These are phyloP conservation scores for Nidularia sp. DNA, from an alignment of 768 basidiomycete species.

Conservation along the genomic window DNA sequence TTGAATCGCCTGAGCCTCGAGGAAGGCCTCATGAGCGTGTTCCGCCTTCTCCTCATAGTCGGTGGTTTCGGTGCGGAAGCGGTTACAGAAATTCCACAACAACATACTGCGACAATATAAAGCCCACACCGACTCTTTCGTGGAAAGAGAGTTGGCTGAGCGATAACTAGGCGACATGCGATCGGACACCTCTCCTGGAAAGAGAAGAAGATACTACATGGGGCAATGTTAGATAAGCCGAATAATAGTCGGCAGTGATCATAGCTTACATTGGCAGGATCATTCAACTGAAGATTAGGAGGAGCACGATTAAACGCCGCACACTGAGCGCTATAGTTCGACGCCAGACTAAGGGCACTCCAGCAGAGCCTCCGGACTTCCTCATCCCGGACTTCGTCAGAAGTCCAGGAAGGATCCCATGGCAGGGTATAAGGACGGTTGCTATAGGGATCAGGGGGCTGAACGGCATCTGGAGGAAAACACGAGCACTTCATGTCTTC, in stretches of 20 bases:
- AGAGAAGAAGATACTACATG: conserved; percentile 56
- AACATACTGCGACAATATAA: conserved; percentile 81
- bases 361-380: conserved; percentile 76
- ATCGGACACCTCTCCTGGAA: conserved; percentile 70
- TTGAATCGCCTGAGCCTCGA: conserved; percentile 65
- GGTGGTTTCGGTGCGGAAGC: conserved; percentile 37
- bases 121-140: conserved; percentile 80
- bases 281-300: conserved; percentile 53
- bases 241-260: background rate
- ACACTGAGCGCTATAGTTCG: conserved; percentile 65
- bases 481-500: conserved; percentile 38
- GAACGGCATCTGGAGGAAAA: conserved; percentile 28
- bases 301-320: conserved; percentile 60
- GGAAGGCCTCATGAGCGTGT: conserved; percentile 56
- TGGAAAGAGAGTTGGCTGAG: conserved; percentile 41
- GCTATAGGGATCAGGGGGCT: conserved; percentile 30
- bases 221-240: background rate
- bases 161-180: conserved; percentile 36
- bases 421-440: conserved; percentile 49
- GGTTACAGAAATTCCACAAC: conserved; percentile 69
- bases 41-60: conserved; percentile 52
- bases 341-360: conserved; percentile 66
- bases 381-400: conserved; percentile 55
- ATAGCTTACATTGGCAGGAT: conserved; percentile 56
- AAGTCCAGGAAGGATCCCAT: conserved; percentile 60